Conservation (phyloP, 495 filamentous ascomycete species). For the Emericellopsis terricola region DNA sequence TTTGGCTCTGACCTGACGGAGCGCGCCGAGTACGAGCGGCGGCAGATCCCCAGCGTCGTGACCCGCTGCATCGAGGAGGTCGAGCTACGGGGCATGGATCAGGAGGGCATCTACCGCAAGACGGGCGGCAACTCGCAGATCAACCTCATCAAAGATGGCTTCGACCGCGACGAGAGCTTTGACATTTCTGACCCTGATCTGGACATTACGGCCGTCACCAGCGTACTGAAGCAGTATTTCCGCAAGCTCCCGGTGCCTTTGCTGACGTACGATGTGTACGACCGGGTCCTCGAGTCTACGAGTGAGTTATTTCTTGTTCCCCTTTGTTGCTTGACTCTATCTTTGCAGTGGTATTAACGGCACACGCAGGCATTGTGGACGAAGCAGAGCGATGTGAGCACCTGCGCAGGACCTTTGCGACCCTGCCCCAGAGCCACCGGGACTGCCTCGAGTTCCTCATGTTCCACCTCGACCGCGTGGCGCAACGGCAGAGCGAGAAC, state of each 20-base stretch:
- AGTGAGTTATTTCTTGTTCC: conserved; percentile 20
- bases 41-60: conserved; percentile 77
- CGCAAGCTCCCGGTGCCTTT: conserved; percentile 81
- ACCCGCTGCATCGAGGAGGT: conserved; percentile 95
- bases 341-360: not conserved
- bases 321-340: conserved; percentile 3
- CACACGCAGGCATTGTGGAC: conserved; percentile 24
- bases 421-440: conserved; percentile 64
- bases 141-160: conserved; percentile 73
- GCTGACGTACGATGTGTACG: conserved; percentile 85
- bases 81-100: conserved; percentile 89
- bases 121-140: conserved; percentile 78
- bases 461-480: conserved; percentile 84
- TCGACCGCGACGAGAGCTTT: conserved; percentile 66
- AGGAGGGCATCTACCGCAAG: conserved; percentile 97
- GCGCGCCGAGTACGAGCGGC: conserved; percentile 75
- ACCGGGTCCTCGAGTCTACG: conserved; percentile 64
- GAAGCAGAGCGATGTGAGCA: conserved; percentile 43
- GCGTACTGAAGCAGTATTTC: conserved; percentile 94
- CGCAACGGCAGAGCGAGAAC: conserved; percentile 66
- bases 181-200: conserved; percentile 88
- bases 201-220: conserved; percentile 93
- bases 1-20: conserved; percentile 85
- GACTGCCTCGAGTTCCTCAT: conserved; percentile 86
- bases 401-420: conserved; percentile 50